Evolutionary conservation across 2,329 filamentous ascomycete species (phyloP).

Genomic region (Ilyonectria sp.): DNA sequence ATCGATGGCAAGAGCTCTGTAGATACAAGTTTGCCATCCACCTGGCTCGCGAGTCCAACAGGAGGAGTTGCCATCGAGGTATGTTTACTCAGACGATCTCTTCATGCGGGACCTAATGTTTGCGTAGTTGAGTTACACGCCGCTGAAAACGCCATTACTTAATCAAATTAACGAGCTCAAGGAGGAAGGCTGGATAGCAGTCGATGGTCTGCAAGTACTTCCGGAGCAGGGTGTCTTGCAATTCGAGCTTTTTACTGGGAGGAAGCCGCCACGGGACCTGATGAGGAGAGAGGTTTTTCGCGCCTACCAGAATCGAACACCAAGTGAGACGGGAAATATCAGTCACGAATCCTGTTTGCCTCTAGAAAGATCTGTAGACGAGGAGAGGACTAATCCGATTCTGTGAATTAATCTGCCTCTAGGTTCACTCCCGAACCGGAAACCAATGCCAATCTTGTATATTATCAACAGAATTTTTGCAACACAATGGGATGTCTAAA

Average conservation of each 20-base stretch:
- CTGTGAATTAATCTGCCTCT: no score
- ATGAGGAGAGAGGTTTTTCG: constrained; percentile 56
- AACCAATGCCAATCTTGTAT: no score
- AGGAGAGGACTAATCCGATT: no score
- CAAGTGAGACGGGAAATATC: not conserved
- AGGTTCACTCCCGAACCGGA: no score
- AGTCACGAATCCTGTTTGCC: not conserved
- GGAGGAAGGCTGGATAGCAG: constrained; percentile 68
- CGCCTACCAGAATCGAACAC: constrained; percentile 9
- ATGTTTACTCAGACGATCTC: constrained; percentile 11
- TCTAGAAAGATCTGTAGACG: not conserved
- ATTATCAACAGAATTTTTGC: no score
- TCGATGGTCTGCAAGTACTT: constrained; percentile 73
- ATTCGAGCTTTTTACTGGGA: constrained; percentile 74
- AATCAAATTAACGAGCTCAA: constrained; percentile 66
- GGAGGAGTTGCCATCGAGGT: constrained; percentile 69
- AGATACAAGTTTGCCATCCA: constrained; percentile 66
- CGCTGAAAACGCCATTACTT: constrained; percentile 59
- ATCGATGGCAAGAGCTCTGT: constrained; percentile 21
- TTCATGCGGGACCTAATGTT: constrained; percentile 61
- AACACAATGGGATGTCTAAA: no score
- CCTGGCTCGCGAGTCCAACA: constrained; percentile 71
- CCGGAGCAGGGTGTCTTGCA: constrained; percentile 74
- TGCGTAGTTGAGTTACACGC: constrained; percentile 23
- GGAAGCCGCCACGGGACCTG: constrained; percentile 68